Base-by-base conservation (phyloP, 2,329 filamentous ascomycete genomes). In the Clarireedia homoeocarpa region DNA sequence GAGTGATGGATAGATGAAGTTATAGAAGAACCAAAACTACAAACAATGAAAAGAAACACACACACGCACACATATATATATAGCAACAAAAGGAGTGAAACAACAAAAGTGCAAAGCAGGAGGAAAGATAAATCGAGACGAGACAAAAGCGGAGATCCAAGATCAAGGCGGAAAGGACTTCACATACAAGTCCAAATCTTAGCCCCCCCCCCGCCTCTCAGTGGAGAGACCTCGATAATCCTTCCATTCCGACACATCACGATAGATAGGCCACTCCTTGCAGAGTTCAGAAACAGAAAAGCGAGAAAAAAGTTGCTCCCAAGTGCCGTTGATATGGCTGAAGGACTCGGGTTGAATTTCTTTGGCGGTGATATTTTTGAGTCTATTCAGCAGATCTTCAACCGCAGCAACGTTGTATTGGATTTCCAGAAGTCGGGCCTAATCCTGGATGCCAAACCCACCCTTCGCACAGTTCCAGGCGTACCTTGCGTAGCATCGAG, bases 191-290 rank as follows among this genome's bases (percentile, higher is more conserved):
- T 45, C 42, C 42, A 45, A 10, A 45, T 12, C 17, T 45, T 45
- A 24, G 42, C 42, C 23, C 17, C 42, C 5, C 23, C 10, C 20
- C 20, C 20, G 2, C 20, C 20, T 20, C 23, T 23, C 17, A 24
- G 20, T 23, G 14, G 5, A 45, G 17, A 45, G 20, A 14, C 23
- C 24, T 6, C 42, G 42, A 59, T 72, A 70, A 62, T 78, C 78
- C 48, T 77, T 72, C 76, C 76, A 79, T 64, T 79, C 76, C 57
- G 74, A 77, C 5, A 73, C 42, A 24, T 45, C 42, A 24, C 42
- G 42, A 45, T 24, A 45, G 5, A 45, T 17, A 10, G 42, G 42
- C 42, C 42, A 45, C 3, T 17, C 3, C 42, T 45, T 45, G 14
- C 42, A 45, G 20, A 27, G 42, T 23, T 45, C 42, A 3, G 42